Base-by-base conservation (phyloP, 108 stramenopile species). In the Aurantiochytrium sp. region DNA sequence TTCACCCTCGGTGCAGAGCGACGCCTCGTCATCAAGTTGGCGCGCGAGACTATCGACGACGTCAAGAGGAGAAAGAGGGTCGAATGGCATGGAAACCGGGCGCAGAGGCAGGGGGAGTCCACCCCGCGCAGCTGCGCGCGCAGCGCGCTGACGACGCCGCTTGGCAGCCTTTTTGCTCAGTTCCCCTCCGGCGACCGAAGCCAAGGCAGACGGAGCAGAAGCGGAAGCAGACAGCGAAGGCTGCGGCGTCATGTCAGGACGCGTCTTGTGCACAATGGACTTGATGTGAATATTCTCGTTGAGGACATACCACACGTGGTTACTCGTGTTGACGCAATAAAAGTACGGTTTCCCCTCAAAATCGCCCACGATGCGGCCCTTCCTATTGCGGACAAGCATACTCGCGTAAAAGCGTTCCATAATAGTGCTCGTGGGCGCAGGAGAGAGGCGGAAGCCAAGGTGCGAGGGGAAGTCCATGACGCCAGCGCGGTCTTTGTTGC, bases 261-360 rank as follows among this genome's bases (percentile, higher is more conserved):
- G 64, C 25, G 64, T 16, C 64, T 83, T 83, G 49, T 83, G 45
- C 51, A 53, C 28, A 12, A 53, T 23, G 23, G 76, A 83, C 51
- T 83, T 83, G 49, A 83, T 83, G 51, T 83, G 76, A 47, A 83
- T 43, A 12, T 83, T 83, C 19, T 6, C 14, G 4, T 83, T 83
- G 76, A 83, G 51, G 1, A 83, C 5, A 23, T 83, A 83, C 76
- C 76, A 83, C 43, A 83, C 76, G 51, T 83, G 76, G 76, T 83
- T 83, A 45, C 76, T 83, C 19, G 45, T 47, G 49, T 83, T 53
- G 23, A 83, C 76, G 23, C 51, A 47, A 23, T 83, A 83, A 53
- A 45, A 53, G n/a, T 28, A 83, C 2, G 76, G 76, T 45, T 83
- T 83, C 1, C 76, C 76, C 49, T 83, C 76, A 23, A 83, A 83